Evolutionary conservation across 805 yeast species (phyloP), one percentile per base, ranked within the genome.

Genomic region (Metschnikowia koreensis): DNA sequence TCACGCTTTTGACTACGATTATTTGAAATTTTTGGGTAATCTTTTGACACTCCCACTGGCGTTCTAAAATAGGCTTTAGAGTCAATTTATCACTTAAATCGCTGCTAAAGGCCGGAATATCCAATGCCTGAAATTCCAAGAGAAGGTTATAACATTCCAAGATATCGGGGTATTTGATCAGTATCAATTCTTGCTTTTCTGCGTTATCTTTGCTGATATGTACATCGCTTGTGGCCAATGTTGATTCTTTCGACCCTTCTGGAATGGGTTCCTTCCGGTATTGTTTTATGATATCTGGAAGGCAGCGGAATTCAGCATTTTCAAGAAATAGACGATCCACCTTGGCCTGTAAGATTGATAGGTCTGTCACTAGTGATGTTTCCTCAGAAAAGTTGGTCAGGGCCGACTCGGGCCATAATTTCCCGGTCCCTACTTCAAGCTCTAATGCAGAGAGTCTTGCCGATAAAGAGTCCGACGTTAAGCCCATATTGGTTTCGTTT

Each of bases 1-100:
- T 48, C 60, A 71, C 60, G 40, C 62, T 67, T 46, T 69, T 70
- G 8, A 65, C 56, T 10, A 64, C 61, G 13, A 68, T 48, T 36
- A 54, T 31, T 38, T 67, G 68, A 41, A 62, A 60, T 13, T 55
- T 50, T 5, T 50, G 46, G 1, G 65, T 50, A 2, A 69, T 17
- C 7, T 45, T 50, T 26, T 56, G 47, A 5, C 69, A 34, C 8
- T 13, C 26, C 12, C 15, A n/a, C 44, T 15, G 38, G 16, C 36
- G 40, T 9, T 16, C 37, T 6, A 28, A 26, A 8, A 56, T 6
- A 6, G 38, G 22, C 29, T 27, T 26, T 10, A 47, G 28, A 31
- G 42, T 45, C 31, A 54, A 31, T 13, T 28, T 22, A 7, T 52
- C 50, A 22, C 44, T 44, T 42, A 39, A 41, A 7, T 41, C 50